phyloP scores from a whole-genome alignment of 1,284 basidiomycete species.

The Quambalaria eucalypti region DNA sequence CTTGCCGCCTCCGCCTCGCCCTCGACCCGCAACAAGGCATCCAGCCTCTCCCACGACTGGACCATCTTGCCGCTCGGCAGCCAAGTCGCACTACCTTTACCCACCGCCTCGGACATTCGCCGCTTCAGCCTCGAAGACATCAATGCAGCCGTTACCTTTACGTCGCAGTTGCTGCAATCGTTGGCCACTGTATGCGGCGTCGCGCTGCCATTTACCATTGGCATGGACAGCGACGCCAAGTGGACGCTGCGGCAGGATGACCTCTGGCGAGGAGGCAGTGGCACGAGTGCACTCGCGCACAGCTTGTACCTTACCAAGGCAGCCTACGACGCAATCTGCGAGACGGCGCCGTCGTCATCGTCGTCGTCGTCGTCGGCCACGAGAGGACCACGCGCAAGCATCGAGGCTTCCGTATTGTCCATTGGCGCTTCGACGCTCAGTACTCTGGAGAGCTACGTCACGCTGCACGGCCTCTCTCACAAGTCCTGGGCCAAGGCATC shows the following conservation, averaged over 20 bases:
- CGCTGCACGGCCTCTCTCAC: conserved; percentile 13
- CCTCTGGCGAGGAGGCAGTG: conserved; percentile 20
- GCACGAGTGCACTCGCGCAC: neutral
- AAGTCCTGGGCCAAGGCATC: conserved; percentile 16
- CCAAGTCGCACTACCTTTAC: conserved; percentile 13
- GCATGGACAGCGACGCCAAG: conserved; percentile 14
- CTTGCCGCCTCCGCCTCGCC: no score
- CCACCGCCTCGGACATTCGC: conserved; percentile 21
- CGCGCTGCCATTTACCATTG: conserved; percentile 23
- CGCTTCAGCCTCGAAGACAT: conserved; percentile 21
- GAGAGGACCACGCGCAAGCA: no score
- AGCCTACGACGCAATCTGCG: conserved; percentile 10
- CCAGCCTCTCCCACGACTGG: conserved; percentile 13
- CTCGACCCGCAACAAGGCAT: neutral
- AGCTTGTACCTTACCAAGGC: conserved; percentile 9
- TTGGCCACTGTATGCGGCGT: conserved; percentile 27
- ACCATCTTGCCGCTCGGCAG: conserved; percentile 8
- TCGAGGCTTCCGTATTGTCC: neutral
- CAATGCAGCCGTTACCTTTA: conserved; percentile 27
- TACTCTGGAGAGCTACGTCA: conserved; percentile 9
- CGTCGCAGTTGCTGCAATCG: conserved; percentile 20
- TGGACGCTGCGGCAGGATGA: conserved; percentile 18
- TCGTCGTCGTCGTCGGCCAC: no score
- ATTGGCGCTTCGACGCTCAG: conserved; percentile 22
- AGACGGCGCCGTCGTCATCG: no score